Conservation (phyloP, 2,329 filamentous ascomycete species). For the Rhinocladiella similis region DNA sequence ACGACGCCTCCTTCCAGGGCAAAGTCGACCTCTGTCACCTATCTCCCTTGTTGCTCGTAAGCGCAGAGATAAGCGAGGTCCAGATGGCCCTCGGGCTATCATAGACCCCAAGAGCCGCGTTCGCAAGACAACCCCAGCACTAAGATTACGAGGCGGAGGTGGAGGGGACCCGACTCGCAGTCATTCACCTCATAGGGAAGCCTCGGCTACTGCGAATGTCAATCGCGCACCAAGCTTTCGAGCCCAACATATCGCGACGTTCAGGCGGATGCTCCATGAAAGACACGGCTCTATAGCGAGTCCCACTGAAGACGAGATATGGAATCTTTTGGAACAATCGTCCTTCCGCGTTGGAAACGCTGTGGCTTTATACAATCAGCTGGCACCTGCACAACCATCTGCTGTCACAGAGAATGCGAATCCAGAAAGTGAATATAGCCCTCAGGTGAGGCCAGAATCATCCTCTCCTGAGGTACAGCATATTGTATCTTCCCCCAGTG, state of each 20-base stretch:
- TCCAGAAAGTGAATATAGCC: too few relatives aligned
- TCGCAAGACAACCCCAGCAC: constrained; percentile 3
- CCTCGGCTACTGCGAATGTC: background rate
- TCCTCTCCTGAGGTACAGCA: too few relatives aligned
- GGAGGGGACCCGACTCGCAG: background rate
- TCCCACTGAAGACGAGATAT: background rate
- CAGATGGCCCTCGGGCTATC: background rate
- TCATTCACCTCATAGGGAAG: background rate
- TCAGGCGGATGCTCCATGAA: background rate
- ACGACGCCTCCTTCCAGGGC: constrained; percentile 1
- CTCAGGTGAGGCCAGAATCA: too few relatives aligned
- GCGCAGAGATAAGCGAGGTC: background rate
- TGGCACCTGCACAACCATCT: background rate
- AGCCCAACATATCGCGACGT: background rate
- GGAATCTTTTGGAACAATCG: background rate
- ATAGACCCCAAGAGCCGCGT: constrained; percentile 11
- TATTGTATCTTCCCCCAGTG: too few relatives aligned
- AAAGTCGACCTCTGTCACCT: background rate
- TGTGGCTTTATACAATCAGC: background rate
- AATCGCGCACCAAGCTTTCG: background rate
- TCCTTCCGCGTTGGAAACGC: background rate
- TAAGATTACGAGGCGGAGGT: constrained; percentile 13
- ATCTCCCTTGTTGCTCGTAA: background rate
- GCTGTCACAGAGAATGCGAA: background rate
- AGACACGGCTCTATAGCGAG: background rate